phyloP scores from a whole-genome alignment of 805 yeast species.

The Phaffomyces opuntiae region DNA sequence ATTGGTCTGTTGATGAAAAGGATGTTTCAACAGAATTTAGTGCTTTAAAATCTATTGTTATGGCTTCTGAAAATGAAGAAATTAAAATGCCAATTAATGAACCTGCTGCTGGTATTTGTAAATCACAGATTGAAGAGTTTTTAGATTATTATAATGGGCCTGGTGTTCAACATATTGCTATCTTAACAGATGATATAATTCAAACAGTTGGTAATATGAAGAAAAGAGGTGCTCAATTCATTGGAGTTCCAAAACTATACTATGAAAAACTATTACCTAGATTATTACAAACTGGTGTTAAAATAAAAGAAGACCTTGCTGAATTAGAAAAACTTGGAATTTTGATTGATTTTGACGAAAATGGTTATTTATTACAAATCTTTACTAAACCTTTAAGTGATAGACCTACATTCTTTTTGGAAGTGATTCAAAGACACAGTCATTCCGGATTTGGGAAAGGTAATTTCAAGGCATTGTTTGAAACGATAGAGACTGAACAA shows the following conservation, averaged over 20 bases:
- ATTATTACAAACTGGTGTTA: constrained; percentile 35
- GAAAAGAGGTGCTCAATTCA: constrained; percentile 64
- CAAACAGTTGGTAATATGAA: constrained; percentile 45
- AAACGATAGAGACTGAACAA: constrained; percentile 76
- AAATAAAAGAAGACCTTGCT: constrained; percentile 46
- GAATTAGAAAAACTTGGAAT: constrained; percentile 46
- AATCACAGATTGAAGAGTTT: constrained; percentile 79
- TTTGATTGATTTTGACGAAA: constrained; percentile 69
- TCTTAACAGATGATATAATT: constrained; percentile 56
- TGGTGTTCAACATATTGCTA: constrained; percentile 80
- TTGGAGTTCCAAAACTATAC: constrained; percentile 50
- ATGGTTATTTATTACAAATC: constrained; percentile 72
- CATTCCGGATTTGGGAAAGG: constrained; percentile 89
- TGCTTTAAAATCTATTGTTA: constrained; percentile 66
- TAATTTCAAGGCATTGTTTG: constrained; percentile 75
- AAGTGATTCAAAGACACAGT: constrained; percentile 71
- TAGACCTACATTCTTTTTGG: constrained; percentile 78
- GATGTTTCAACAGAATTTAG: constrained; percentile 65
- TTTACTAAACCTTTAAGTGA: constrained; percentile 73
- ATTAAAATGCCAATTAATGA: constrained; percentile 82
- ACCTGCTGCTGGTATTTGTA: constrained; percentile 62
- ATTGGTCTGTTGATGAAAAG: constrained; percentile 80
- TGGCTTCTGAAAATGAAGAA: constrained; percentile 59
- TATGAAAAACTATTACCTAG: constrained; percentile 44
- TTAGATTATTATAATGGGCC: constrained; percentile 70